These are phyloP conservation scores for Sporothrix humicola DNA, from an alignment of 2,329 filamentous ascomycete species.

Conservation along the genomic window DNA sequence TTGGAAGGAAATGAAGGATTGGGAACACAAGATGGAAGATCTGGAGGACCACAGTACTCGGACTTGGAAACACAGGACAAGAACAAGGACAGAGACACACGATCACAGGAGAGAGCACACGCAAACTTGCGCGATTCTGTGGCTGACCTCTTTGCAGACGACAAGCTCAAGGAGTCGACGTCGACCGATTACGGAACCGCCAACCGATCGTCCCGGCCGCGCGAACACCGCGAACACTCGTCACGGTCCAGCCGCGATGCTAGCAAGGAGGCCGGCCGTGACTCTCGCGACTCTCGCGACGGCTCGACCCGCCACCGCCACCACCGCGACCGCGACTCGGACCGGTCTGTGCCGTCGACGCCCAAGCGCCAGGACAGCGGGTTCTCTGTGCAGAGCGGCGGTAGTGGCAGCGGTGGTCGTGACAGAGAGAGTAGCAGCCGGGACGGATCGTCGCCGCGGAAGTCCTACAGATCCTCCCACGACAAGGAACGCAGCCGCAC, in stretches of 20 bases:
- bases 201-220: conserved; percentile 46
- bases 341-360: conserved; percentile 47
- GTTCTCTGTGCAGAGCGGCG: conserved; percentile 40
- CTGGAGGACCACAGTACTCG: conserved; percentile 40
- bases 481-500: conserved; percentile 23
- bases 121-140: conserved; percentile 51
- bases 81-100: background rate
- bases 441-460: conserved; percentile 35
- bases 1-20: background rate
- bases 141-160: conserved; percentile 64
- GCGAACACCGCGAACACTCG: conserved; percentile 49
- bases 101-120: conserved; percentile 39
- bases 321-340: conserved; percentile 40
- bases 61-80: too few species aligned
- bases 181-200: conserved; percentile 16
- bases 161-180: conserved; percentile 48
- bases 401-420: background rate
- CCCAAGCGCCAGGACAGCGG: conserved; percentile 55
- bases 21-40: background rate
- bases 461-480: conserved; percentile 26
- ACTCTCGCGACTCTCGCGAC: background rate
- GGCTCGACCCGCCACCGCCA: conserved; percentile 38
- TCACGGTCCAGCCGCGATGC: conserved; percentile 45
- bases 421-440: conserved; percentile 7
- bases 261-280: conserved; percentile 41